Evolutionary conservation across 2,329 filamentous ascomycete species (phyloP), one percentile per base, ranked within the genome.

Genomic region (Sordariomycetes sp.): DNA sequence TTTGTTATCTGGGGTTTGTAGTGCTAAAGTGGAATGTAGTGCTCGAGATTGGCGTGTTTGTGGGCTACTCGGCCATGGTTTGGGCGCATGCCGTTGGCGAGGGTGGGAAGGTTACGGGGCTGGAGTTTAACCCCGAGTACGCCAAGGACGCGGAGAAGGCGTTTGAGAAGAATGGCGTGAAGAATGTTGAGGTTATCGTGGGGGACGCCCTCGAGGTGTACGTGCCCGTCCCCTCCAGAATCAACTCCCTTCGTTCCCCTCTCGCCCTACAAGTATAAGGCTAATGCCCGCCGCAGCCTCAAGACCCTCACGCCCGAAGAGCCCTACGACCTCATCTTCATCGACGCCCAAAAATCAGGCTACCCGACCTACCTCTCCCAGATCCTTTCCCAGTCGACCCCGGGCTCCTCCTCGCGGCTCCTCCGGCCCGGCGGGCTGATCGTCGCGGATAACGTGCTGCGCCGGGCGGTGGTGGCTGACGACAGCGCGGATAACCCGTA

Each of bases 401-500:
- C 75, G 1, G 70, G 68, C 2, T 60, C 61, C 6, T 20, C 63
- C 2, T 62, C 60, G 15, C 71, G 76, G 7, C 69, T 82, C 28
- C 69, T 82, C 45, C 70, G 73, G 1, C 64, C 70, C 10, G 76
- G 74, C 8, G 78, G 76, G 0, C 66, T 81, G 58, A 75, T 82
- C 59, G 67, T 81, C 15, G 77, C 75, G 1, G 79, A 82, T 64
- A 82, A 82, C 58, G 71, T 77, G 50, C 69, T 82, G 28, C 74
- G 74, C 2, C 66, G 69, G 7, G 78, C 72, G 7, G 66, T 78
- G 13, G 74, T 81, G 3, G 77, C 74, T 4, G 70, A 72, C 20
- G 68, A 69, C 25, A 67, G 66, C 59, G 62, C 66, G 12, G 67
- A 67, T 13, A 73, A 74, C 60, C 71, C 71, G 24, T 62, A 57